Evolutionary conservation across 805 yeast species (phyloP), one percentile per base, ranked within the genome.

Genomic region (Monosporozyma aerobia): DNA sequence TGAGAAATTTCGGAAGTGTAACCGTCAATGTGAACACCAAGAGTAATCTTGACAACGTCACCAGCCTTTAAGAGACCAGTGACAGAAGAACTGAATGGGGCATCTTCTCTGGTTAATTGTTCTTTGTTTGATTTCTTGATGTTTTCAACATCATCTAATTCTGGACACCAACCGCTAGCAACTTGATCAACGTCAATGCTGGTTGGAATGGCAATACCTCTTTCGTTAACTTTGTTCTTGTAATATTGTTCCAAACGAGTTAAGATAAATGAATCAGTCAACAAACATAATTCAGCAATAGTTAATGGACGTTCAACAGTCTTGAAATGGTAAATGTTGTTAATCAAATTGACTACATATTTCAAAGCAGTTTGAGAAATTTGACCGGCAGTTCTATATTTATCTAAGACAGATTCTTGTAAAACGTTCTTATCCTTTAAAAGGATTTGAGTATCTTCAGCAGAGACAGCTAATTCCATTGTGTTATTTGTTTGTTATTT

Each of bases 21-120:
- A 52, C 99, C 99, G 69, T 94, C 99, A 59, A 94, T 80, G 58
- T 94, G 97, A 54, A 85, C 90, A 48, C 97, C 99, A 30, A 92
- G 75, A 11, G 86, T 74, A 53, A 94, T 78, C 56, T 92, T 90
- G 35, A 88, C 88, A 48, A 90, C 76, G 68, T 94, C 97, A 49
- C 98, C 98, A 25, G 81, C 80, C 51, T 67, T 67, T 58, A 72
- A 62, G 19, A 61, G 37, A 44, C 68, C 67, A 33, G 61, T 56
- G 8, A 60, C 58, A 14, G 61, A 52, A 6, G 68, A 63, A 32
- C 48, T 48, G 35, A 61, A 58, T 41, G 62, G 53, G 16, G 61
- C 45, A 30, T 59, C 60, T 6, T 47, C 51, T 10, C 53, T 45
- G n/a, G 51, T 54, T 1, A 44, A 25, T n/a, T 56, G 53, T 37